Base-by-base conservation (phyloP, 2,329 filamentous ascomycete genomes). In the Dothistroma pini region DNA sequence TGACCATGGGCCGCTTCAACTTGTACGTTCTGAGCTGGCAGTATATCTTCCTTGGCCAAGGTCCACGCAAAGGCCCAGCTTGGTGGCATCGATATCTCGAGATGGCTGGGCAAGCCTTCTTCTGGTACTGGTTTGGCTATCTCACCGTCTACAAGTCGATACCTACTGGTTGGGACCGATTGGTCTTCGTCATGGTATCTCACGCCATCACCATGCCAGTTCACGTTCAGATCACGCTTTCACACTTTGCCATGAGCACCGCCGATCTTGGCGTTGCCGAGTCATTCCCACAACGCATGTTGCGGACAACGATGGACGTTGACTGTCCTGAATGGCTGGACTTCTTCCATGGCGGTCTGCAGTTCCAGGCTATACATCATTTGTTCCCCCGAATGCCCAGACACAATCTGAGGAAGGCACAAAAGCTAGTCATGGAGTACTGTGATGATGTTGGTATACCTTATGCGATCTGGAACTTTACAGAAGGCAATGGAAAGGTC, bases 261-360 rank as follows among this genome's bases (percentile, higher is more conserved):
- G 76, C 83, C 0, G 85, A 89, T 63, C 79, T 89, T 2, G 86
- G 86, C 61, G 81, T 84, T 52, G 77, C 79, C 58, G 87, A 90
- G 71, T 87, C 85, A 0, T 90, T 89, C 70, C 79, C 87, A 0
- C 86, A 89, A 76, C 85, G 85, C 69, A 87, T 88, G 80, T 77
- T 90, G 41, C 81, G 87, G 50, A 90, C 87, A 2, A 89, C 87
- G 29, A 89, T 90, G 86, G 88, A 90, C 68, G 84, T 90, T 53
- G 86, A 89, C 68, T 90, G 87, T 74, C 88, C 88, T 0, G 77
- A 80, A 25, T 90, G 87, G 88, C 76, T 90, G 29, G 88, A 90
- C 72, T 90, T 86, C 67, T 80, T 89, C 70, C 87, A 90, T 72
- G 88, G 88, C 54, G 88, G 88, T 1, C 78, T 90, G 31, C 88